Evolutionary conservation across 2,329 filamentous ascomycete species (phyloP), one percentile per base, ranked within the genome.

Genomic region (Thielaviopsis euricoi): DNA sequence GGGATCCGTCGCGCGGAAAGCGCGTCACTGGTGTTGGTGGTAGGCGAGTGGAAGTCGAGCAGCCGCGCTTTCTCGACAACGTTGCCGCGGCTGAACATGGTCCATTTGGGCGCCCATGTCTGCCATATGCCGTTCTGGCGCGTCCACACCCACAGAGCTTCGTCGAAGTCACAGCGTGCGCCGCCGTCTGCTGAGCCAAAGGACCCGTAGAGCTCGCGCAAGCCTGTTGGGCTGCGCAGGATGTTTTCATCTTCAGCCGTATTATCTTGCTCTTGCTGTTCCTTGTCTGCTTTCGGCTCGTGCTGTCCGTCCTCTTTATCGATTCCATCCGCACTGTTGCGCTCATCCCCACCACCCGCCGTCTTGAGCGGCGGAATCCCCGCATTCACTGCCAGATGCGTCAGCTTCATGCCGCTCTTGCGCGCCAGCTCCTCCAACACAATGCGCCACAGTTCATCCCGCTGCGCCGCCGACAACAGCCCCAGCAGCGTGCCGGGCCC

Each of bases 31-130:
- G 29, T 10, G 54, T 10, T 10, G 7, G 7, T 33, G 7, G 29
- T 10, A 10, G 9, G 5, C 2, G 29, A 33, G 29, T 71, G 71
- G 63, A 82, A 82, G 0, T 65, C 67, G 4, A 95, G 70, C 1
- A 96, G 70, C 13, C 91, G 76, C 0, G 86, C 82, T 68, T 96
- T 97, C 70, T 97, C 91, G 55, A 83, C 86, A 60, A 96, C 75
- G 69, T 96, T 97, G 3, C 91, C 90, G 1, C 89, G 80, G 62
- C 85, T 89, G 68, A 97, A 97, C 90, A 96, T 96, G 25, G 89
- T 95, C 76, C 89, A 90, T 0, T 83, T 71, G 15, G 91, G 91
- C 0, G 89, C 86, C 90, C 90, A 97, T 1, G 79, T 83, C 71
- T 97, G 91, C 40, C 74, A 71, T 59, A 97, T 86, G 2, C 85